phyloP scores from a whole-genome alignment of 2,329 filamentous ascomycete species.

The Curvularia verruculosa region DNA sequence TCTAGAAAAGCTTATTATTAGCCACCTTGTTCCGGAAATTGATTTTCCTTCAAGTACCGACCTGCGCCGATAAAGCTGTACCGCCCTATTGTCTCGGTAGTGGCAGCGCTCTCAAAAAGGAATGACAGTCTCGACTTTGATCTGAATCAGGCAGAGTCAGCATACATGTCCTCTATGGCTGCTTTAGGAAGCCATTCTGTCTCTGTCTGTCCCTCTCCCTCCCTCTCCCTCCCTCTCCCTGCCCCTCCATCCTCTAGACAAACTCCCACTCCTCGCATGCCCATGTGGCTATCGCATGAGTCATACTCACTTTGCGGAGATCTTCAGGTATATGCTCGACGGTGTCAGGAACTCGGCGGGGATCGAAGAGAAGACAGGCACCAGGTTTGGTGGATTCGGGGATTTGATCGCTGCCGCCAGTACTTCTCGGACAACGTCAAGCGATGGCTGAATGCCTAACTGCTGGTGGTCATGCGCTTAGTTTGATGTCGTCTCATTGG shows the following conservation, averaged over 20 bases:
- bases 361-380: conserved; percentile 83
- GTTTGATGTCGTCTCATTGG: conserved; percentile 17
- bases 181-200: background rate
- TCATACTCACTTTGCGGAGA: conserved; percentile 71
- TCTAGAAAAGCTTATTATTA: conserved; percentile 50
- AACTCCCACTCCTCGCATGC: background rate
- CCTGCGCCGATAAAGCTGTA: conserved; percentile 94
- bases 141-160: conserved; percentile 40
- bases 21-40: background rate
- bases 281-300: conserved; percentile 25
- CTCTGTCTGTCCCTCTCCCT: background rate
- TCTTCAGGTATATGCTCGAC: conserved; percentile 92
- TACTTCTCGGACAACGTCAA: conserved; percentile 65
- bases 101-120: conserved; percentile 92
- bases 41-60: conserved; percentile 43
- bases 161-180: background rate
- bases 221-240: background rate
- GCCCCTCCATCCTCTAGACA: background rate
- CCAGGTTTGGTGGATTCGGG: conserved; percentile 72
- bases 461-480: conserved; percentile 45
- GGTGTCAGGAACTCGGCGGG: conserved; percentile 93
- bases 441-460: conserved; percentile 63
- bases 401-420: conserved; percentile 59
- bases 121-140: conserved; percentile 80
- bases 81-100: conserved; percentile 87